A percentile compares a stretch with the other conserved stretches of the same genome.
These are phyloP conservation scores for Gonapodya sp. DNA, from an alignment of 192 early-diverging fungal genomes.

Conservation along the genomic window DNA sequence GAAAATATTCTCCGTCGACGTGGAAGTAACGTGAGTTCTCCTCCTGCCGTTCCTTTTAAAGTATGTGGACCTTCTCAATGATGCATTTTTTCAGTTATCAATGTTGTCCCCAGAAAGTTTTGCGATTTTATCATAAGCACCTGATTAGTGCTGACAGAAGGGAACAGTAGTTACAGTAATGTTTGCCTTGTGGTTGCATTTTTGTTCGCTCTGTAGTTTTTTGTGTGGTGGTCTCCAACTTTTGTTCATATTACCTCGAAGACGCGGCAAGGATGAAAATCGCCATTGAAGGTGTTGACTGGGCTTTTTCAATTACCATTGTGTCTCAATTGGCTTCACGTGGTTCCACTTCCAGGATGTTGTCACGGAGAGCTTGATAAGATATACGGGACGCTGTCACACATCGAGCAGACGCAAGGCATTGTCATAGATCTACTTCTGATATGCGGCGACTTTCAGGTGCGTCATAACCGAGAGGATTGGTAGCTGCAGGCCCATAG, in stretches of 20 bases:
- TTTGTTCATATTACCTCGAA: too few relatives aligned
- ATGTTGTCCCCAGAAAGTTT: not conserved
- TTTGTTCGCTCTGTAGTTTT: too few relatives aligned
- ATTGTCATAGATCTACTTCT: conserved; percentile 80
- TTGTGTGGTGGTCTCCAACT: too few relatives aligned
- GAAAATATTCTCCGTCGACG: not conserved
- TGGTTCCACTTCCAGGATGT: conserved; percentile 75
- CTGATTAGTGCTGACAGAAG: too few relatives aligned
- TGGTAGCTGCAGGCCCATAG: too few relatives aligned
- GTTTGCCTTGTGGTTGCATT: too few relatives aligned
- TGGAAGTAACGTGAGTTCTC: not conserved
- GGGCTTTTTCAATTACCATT: too few relatives aligned
- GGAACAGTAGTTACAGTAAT: too few relatives aligned
- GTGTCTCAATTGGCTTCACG: not conserved
- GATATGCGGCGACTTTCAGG: conserved; percentile 98
- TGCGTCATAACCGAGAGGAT: conserved; percentile 17
- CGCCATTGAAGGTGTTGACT: not conserved
- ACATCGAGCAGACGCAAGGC: conserved; percentile 46
- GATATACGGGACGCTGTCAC: conserved; percentile 66
- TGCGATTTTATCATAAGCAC: not conserved
- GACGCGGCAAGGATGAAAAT: too few relatives aligned
- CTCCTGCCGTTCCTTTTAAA: not conserved
- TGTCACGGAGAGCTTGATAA: conserved; percentile 89
- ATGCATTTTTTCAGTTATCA: not conserved
- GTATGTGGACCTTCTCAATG: too few relatives aligned